phyloP scores from a whole-genome alignment of 2,329 filamentous ascomycete genomes.

The Fusarium sp. region DNA sequence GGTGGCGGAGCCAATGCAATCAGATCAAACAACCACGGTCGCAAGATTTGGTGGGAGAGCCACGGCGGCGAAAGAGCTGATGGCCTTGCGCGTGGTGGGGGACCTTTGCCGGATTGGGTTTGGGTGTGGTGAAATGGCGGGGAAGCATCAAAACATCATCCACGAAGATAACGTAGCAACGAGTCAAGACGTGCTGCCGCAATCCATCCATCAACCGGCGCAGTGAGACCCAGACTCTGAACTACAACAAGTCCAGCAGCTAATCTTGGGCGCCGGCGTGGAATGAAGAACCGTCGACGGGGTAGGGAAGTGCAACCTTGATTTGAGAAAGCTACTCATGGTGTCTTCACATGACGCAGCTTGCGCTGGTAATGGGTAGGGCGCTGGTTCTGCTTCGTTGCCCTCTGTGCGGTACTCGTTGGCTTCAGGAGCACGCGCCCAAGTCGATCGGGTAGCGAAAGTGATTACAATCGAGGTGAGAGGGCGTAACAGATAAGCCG shows the following conservation, averaged over 20 bases:
- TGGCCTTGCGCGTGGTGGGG: conserved; percentile 44
- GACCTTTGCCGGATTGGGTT: conserved; percentile 47
- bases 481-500: conserved; percentile 16
- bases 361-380: conserved; percentile 36
- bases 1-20: conserved; percentile 39
- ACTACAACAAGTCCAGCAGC: conserved; percentile 11
- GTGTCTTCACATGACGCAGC: conserved; percentile 53
- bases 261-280: background rate
- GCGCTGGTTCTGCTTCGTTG: background rate
- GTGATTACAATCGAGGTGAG: conserved; percentile 17
- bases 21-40: conserved; percentile 40
- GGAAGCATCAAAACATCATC: conserved; percentile 46
- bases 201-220: conserved; percentile 2
- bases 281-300: conserved; percentile 10
- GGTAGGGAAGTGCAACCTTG: conserved; percentile 51
- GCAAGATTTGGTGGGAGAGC: conserved; percentile 40
- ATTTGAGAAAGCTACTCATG: conserved; percentile 56
- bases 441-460: conserved; percentile 12
- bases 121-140: conserved; percentile 46
- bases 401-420: conserved; percentile 6
- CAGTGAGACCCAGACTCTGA: conserved; percentile 2
- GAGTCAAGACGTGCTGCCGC: conserved; percentile 23
- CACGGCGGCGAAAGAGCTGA: conserved; percentile 41
- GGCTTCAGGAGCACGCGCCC: conserved; percentile 18
- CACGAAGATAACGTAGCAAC: conserved; percentile 35